Conservation (phyloP, 1,284 basidiomycete genomes). For the Sphagnurus paluster region DNA sequence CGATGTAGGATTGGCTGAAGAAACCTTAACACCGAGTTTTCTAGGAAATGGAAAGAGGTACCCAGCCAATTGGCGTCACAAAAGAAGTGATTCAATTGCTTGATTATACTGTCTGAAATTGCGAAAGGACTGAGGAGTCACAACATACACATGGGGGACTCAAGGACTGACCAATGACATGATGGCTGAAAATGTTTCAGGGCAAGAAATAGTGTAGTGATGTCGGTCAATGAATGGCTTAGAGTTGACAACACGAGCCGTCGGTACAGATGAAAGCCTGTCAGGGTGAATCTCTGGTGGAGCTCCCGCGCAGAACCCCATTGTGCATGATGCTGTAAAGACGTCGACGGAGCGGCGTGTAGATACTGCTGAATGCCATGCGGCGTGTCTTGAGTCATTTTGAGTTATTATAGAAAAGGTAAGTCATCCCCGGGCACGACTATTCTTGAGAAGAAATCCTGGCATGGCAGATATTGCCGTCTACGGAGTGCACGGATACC, state of each 20-base stretch:
- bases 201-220: neutral
- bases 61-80: slow-evolving; percentile 5
- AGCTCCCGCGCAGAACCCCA: neutral
- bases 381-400: slow-evolving; percentile 11
- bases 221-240: neutral
- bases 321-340: neutral
- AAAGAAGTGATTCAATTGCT: slow-evolving; percentile 5
- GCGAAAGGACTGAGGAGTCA: neutral
- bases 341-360: slow-evolving; percentile 11
- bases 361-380: slow-evolving; percentile 4
- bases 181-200: neutral
- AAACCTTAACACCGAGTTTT: slow-evolving; percentile 7
- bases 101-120: neutral
- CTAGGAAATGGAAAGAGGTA: slow-evolving; percentile 4
- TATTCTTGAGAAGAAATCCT: neutral
- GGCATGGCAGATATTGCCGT: no score
- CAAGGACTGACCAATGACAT: neutral
- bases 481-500: neutral
- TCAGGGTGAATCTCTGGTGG: slow-evolving; percentile 8
- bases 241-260: slow-evolving; percentile 2
- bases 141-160: slow-evolving; percentile 4
- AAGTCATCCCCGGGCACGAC: slow-evolving; percentile 1
- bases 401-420: neutral
- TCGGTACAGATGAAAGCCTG: slow-evolving; percentile 4
- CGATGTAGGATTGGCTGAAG: slow-evolving; percentile 10